Percentiles rank a stretch among this genome's conserved stretches.
phyloP scores from a whole-genome alignment of 768 basidiomycete genomes.

The Lactarius sanguifluus region DNA sequence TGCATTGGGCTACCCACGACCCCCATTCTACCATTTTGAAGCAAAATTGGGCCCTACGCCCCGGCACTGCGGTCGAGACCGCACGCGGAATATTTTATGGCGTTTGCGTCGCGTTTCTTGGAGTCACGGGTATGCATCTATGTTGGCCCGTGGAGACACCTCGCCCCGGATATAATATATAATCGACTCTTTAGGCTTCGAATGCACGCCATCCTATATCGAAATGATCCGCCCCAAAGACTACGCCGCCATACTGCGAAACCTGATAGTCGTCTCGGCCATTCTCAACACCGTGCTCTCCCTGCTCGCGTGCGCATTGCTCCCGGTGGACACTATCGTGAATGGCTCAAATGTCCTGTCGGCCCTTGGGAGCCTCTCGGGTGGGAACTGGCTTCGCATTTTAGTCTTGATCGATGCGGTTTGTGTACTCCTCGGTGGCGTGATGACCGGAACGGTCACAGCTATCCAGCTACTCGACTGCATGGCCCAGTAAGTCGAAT shows the following conservation, averaged over 20 bases:
- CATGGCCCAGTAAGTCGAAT: conserved; percentile 19
- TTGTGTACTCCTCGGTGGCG: conserved; percentile 27
- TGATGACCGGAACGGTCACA: conserved; percentile 28
- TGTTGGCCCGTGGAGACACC: not conserved
- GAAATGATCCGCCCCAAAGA: conserved; percentile 25
- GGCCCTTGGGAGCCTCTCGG: conserved; percentile 23
- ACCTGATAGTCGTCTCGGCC: conserved; percentile 26
- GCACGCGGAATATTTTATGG: conserved; percentile 25
- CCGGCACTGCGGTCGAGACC: conserved; percentile 21
- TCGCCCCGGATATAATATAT: not conserved
- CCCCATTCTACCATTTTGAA: conserved; percentile 24
- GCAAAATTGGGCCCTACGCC: conserved; percentile 27
- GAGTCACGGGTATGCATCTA: conserved; percentile 27
- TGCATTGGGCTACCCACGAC: conserved; percentile 26
- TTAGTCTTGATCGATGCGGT: conserved; percentile 27
- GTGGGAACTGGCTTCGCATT: conserved; percentile 28
- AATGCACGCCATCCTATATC: conserved; percentile 30
- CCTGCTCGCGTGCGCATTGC: conserved; percentile 22
- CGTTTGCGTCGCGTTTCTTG: conserved; percentile 29
- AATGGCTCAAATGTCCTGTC: conserved; percentile 27
- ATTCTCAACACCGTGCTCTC: conserved; percentile 26
- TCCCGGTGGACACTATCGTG: conserved; percentile 17
- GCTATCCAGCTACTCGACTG: conserved; percentile 26
- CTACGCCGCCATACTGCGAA: conserved; percentile 27
- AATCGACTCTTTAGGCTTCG: conserved; percentile 21